Conservation (phyloP, 1,139 yeast genomes). For the Blastobotrys apis region DNA sequence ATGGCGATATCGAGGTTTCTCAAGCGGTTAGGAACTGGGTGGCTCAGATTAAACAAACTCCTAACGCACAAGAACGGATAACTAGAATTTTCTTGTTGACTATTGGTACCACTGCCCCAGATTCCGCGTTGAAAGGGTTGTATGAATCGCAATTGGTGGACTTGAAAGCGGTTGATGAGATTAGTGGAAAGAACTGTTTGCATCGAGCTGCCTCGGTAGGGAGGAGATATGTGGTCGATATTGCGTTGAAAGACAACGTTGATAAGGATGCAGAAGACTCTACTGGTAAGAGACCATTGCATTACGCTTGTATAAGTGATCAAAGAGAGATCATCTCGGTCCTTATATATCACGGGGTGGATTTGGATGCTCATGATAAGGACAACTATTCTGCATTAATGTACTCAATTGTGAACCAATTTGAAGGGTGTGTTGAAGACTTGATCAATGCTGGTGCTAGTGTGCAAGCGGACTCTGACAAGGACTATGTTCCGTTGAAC, state of each 20-base stretch:
- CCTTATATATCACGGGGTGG: constrained; percentile 36
- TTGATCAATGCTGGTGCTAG: constrained; percentile 42
- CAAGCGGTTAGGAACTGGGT: constrained; percentile 40
- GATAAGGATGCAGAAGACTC: constrained; percentile 49
- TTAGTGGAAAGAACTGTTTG: constrained; percentile 41
- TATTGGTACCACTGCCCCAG: constrained; percentile 45
- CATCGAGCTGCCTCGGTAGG: constrained; percentile 45
- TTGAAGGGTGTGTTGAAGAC: constrained; percentile 51
- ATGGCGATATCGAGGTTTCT: constrained; percentile 22
- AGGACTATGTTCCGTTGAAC: constrained; percentile 71
- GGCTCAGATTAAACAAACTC: constrained; percentile 47
- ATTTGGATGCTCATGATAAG: constrained; percentile 38
- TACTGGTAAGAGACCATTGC: constrained; percentile 80
- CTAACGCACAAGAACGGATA: constrained; percentile 44
- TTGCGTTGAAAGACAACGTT: constrained; percentile 34
- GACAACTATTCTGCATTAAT: constrained; percentile 62
- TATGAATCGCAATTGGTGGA: constrained; percentile 40
- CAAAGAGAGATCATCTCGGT: constrained; percentile 33
- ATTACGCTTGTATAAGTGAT: constrained; percentile 63
- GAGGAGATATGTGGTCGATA: constrained; percentile 37
- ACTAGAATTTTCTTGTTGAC: constrained; percentile 65
- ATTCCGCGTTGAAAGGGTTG: constrained; percentile 39
- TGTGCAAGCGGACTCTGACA: constrained; percentile 38
- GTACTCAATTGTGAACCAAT: constrained; percentile 68
- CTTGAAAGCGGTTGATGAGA: constrained; percentile 40